Evolutionary conservation across 768 basidiomycete species (phyloP).

Genomic region (Lentinula raphanica): DNA sequence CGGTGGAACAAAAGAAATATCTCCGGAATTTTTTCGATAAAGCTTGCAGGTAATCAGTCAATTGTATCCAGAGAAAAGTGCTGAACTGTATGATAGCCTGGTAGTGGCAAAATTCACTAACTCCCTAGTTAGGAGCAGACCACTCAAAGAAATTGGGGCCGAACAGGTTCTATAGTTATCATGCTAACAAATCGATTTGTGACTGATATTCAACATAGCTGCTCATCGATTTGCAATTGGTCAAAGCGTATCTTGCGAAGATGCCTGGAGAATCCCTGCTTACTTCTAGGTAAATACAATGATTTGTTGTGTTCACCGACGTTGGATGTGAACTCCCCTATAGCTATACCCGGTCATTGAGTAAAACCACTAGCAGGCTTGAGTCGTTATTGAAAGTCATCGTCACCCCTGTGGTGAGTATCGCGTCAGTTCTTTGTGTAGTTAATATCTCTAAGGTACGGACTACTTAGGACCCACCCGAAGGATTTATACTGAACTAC

Average conservation of each 20-base stretch:
- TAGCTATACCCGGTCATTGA: conserved; percentile 80
- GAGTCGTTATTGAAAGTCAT: conserved; percentile 95
- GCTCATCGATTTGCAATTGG: conserved; percentile 82
- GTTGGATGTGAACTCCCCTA: conserved; percentile 10
- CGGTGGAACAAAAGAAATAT: conserved; percentile 94
- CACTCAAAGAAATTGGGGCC: conserved; percentile 88
- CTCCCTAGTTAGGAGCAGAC: conserved; percentile 83
- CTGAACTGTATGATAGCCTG: conserved; percentile 43
- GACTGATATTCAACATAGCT: conserved; percentile 39
- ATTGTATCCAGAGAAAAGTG: not conserved
- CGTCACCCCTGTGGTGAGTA: conserved; percentile 80
- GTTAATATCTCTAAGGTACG: not conserved
- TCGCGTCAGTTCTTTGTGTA: not conserved
- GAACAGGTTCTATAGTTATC: conserved; percentile 64
- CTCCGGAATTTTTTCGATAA: conserved; percentile 91
- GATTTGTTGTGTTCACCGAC: not conserved
- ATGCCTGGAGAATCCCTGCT: conserved; percentile 70
- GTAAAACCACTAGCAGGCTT: conserved; percentile 72
- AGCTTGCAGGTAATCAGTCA: conserved; percentile 67
- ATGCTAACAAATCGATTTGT: not conserved
- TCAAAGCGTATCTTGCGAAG: conserved; percentile 78
- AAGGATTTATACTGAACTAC: conserved; percentile 94
- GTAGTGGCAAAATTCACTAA: conserved; percentile 86
- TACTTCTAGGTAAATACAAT: conserved; percentile 43
- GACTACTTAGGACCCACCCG: conserved; percentile 70